A percentile compares a stretch with the other conserved stretches of the same genome.
These are phyloP conservation scores for Heritiera littoralis DNA, from an alignment of 345 rosid genomes.

Conservation along the genomic window DNA sequence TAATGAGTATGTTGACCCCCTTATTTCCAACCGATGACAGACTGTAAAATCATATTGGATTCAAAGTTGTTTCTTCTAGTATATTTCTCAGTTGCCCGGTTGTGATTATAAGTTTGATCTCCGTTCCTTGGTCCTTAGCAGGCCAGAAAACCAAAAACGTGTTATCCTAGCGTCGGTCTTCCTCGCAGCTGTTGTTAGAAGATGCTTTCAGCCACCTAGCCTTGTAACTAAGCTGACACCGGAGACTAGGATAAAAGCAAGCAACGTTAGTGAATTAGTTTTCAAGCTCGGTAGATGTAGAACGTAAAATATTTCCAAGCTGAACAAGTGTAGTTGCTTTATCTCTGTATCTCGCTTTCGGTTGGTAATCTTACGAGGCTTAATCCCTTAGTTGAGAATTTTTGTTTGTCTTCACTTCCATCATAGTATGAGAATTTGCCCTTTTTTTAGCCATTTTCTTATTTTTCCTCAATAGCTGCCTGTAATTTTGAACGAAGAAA, in stretches of 20 bases:
- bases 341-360: neutral
- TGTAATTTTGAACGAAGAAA: too few species aligned
- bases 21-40: neutral
- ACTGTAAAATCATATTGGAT: conserved; percentile 9
- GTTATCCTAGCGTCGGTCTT: neutral
- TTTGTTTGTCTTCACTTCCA: neutral
- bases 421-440: neutral
- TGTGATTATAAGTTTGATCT: neutral
- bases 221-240: neutral
- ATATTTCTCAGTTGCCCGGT: neutral
- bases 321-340: too few species aligned
- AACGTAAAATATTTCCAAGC: too few species aligned
- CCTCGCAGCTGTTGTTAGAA: neutral
- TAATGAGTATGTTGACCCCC: conserved; percentile 23
- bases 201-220: neutral
- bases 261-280: neutral
- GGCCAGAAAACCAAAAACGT: neutral
- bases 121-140: neutral
- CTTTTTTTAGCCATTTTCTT: too few species aligned
- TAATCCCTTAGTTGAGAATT: neutral
- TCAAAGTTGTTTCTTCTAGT: neutral
- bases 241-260: neutral
- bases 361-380: neutral
- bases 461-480: neutral
- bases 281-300: neutral